A percentile compares a stretch with the other conserved stretches of the same genome.
phyloP scores from a whole-genome alignment of 2,329 filamentous ascomycete genomes.

The Penicillium occitanis region DNA sequence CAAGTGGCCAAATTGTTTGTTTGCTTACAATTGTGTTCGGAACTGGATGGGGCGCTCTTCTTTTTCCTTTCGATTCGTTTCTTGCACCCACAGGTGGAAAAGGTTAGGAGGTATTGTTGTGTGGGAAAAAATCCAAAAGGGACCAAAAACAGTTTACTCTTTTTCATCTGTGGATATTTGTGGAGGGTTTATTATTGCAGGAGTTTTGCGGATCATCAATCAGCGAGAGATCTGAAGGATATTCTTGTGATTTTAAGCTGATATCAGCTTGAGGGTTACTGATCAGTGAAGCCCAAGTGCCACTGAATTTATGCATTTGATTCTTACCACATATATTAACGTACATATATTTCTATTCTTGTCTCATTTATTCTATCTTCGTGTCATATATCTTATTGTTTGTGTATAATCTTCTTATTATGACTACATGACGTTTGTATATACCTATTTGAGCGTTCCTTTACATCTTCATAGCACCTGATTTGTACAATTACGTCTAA shows the following conservation, averaged over 20 bases:
- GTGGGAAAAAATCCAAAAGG: background rate
- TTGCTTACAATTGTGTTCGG: background rate
- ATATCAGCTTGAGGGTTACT: background rate
- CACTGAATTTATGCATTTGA: constrained; percentile 4
- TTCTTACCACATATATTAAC: constrained; percentile 4
- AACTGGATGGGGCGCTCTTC: background rate
- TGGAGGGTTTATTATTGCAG: background rate
- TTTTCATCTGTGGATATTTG: constrained; percentile 4
- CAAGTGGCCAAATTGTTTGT: background rate
- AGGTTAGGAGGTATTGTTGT: background rate
- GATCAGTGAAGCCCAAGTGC: constrained; percentile 3
- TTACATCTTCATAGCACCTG: background rate
- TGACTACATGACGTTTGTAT: background rate
- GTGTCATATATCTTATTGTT: background rate
- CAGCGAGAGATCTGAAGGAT: background rate
- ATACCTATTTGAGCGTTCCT: background rate
- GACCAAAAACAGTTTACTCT: background rate
- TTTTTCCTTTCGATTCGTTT: background rate
- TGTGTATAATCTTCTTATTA: background rate
- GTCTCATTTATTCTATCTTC: background rate
- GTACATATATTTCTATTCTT: constrained; percentile 1
- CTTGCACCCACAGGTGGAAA: background rate
- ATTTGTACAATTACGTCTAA: background rate
- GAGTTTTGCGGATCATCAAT: background rate
- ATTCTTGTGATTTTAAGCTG: background rate